Base-by-base conservation (phyloP, 805 yeast genomes). In the Metschnikowia gelsemii region DNA sequence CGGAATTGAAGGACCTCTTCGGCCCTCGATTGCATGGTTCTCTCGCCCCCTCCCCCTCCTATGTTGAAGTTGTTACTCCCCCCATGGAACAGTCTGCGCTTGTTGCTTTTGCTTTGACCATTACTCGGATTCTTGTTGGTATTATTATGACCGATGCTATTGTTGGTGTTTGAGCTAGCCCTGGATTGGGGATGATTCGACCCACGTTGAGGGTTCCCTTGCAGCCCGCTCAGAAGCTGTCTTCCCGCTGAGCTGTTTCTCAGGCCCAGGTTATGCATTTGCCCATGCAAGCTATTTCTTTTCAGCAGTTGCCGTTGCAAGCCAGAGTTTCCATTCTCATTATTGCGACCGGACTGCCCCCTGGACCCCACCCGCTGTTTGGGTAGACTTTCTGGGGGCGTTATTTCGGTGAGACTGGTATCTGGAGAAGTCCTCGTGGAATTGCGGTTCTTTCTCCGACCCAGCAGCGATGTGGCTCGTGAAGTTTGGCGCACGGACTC, bases 21-120 rank as follows among this genome's bases (percentile, higher is more conserved):
- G 8, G 32, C 18, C 27, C 23, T 18, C 18, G 18, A 8, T 7
- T 17, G 31, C 35, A 29, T 31, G 24, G 22, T 23, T 11, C 24
- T 34, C 3, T 40, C 40, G 9, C 31, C 41, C 7, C 35, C 16
- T 5, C 44, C 41, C 7, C 35, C 16, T 5, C 44, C 43, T 20
- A 38, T 38, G 28, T 45, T 46, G 45, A 31, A 42, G 43, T 43
- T 39, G 46, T 46, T 55, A 45, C 55, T 59, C 17, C 54, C 59
- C 5, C 60, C 63, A 42, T 64, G 55, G 46, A 61, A 54, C 42
- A 67, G 64, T 41, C 64, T 55, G 42, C 70, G 61, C 50, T 63
- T 64, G 42, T 45, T 30, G 42, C 40, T 40, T 29, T 47, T 52
- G 38, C 43, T 41, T 36, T 41, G 45, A 32, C 41, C 35, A 37